Evolutionary conservation across 371 early-diverging fungal species (phyloP).

Genomic region (Lichtheimia hyalospora): DNA sequence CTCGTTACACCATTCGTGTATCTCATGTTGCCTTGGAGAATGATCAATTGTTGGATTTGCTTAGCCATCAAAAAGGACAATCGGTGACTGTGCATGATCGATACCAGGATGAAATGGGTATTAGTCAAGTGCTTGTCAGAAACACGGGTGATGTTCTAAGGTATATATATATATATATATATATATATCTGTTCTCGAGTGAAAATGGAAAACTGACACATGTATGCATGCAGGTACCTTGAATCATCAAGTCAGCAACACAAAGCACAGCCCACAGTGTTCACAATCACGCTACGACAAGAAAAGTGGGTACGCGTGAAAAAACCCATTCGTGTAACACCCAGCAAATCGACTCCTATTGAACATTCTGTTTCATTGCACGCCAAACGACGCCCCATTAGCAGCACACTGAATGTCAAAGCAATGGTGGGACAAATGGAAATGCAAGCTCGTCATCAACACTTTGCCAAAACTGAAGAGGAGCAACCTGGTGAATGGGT

Average conservation of each 20-base stretch:
- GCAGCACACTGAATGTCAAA: slow-evolving; percentile 17
- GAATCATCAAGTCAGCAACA: no score
- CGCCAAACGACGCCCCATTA: slow-evolving; percentile 8
- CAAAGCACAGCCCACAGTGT: slow-evolving; percentile 64
- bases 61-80: slow-evolving; percentile 58
- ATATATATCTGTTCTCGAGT: no score
- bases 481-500: slow-evolving; percentile 38
- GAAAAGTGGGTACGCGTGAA: slow-evolving; percentile 34
- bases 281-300: slow-evolving; percentile 74
- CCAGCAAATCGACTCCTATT: slow-evolving; percentile 3
- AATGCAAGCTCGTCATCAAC: slow-evolving; percentile 6
- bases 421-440: slow-evolving; percentile 29
- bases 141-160: slow-evolving; percentile 9
- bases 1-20: slow-evolving; percentile 36
- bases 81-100: slow-evolving; percentile 24
- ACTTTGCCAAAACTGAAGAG: slow-evolving; percentile 28
- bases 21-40: slow-evolving; percentile 90
- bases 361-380: neutral
- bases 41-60: slow-evolving; percentile 82
- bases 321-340: neutral
- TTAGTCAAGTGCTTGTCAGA: slow-evolving; percentile 2
- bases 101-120: neutral
- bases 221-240: no score
- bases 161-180: neutral
- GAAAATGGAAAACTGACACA: no score